Evolutionary conservation across 306 rosid genomes (phyloP), one percentile per base, ranked within the genome.

Genomic region (Citrullus colocynthis): DNA sequence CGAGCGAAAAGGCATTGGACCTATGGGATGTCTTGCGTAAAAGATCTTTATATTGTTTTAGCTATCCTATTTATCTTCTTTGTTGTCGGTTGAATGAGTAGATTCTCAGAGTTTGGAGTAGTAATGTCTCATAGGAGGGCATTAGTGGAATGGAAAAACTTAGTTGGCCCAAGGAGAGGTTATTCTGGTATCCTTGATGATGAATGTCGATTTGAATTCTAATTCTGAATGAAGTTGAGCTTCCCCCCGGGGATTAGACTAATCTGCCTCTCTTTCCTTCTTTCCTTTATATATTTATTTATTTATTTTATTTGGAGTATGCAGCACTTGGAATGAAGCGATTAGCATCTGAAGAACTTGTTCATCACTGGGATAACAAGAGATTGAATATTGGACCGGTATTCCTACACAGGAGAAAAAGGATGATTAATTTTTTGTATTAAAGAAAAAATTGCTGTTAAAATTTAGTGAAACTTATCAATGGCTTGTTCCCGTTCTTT

Each of bases 301-400:
- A 32, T 32, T 32, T 11, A 2, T 48, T 48, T 13, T 48, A 5
- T 48, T 69, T 78, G 78, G 80, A 80, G 8, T 80, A 55, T 82
- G 74, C 86, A 95, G 99, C 92, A 44, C 90, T 84, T 80, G 97
- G 99, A 83, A 90, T 90, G 74, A 95, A 95, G 80, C 86, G 99
- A 60, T 78, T 95, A 85, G 99, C 97, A 67, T 89, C 97, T 5
- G 97, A 95, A 66, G 99, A 92, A 78, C 86, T 92, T 80, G 86
- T 82, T 85, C 86, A 86, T 51, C 97, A 90, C 56, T 89, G 89
- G 96, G 99, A 95, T 84, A 90, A 83, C 87, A 95, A 95, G 87
- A 84, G 97, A 86, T 76, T 92, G 89, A 92, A 95, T 77, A 71
- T 88, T 42, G 99, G 99, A 83, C 89, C 78, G 88, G 97, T 73